Evolutionary conservation across 768 basidiomycete species (phyloP).

Genomic region (Chiua virens): DNA sequence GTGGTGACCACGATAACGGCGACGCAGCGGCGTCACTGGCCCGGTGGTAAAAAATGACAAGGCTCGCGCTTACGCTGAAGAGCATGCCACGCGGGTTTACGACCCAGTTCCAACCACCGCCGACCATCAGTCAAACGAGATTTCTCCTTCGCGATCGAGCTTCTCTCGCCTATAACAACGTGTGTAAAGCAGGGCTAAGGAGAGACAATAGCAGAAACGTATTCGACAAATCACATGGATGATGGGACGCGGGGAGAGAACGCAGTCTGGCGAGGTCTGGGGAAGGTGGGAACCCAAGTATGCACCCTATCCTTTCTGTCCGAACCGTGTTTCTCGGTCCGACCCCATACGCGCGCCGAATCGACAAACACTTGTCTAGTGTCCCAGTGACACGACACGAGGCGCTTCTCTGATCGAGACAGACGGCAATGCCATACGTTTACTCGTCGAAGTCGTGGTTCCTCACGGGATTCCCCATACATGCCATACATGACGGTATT

Average conservation of each 20-base stretch:
- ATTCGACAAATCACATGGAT: conserved; percentile 52
- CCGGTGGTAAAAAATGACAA: conserved; percentile 73
- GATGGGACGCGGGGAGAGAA: conserved; percentile 67
- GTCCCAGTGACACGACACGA: conserved; percentile 23
- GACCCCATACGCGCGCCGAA: background rate
- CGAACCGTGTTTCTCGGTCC: background rate
- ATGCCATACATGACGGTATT: too few species aligned
- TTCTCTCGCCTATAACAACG: conserved; percentile 37
- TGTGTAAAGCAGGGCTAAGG: conserved; percentile 43
- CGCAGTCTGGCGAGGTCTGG: conserved; percentile 62
- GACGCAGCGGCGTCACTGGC: conserved; percentile 51
- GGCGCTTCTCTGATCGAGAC: conserved; percentile 36
- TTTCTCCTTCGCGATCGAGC: conserved; percentile 52
- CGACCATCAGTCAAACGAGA: conserved; percentile 83
- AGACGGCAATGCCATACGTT: too few species aligned
- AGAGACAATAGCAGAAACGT: conserved; percentile 83
- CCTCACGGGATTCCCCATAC: background rate
- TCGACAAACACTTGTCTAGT: background rate
- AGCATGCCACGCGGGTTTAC: conserved; percentile 68
- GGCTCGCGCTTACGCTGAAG: conserved; percentile 58
- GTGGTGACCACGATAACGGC: conserved; percentile 35
- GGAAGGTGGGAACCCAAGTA: conserved; percentile 62
- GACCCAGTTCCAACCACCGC: conserved; percentile 58
- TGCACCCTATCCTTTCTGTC: background rate
- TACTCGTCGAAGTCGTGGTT: too few species aligned